A percentile compares a stretch with the other conserved stretches of the same genome.
Evolutionary conservation across 352 stramenopile genomes (phyloP).

Genomic region (Phytophthora litchii): DNA sequence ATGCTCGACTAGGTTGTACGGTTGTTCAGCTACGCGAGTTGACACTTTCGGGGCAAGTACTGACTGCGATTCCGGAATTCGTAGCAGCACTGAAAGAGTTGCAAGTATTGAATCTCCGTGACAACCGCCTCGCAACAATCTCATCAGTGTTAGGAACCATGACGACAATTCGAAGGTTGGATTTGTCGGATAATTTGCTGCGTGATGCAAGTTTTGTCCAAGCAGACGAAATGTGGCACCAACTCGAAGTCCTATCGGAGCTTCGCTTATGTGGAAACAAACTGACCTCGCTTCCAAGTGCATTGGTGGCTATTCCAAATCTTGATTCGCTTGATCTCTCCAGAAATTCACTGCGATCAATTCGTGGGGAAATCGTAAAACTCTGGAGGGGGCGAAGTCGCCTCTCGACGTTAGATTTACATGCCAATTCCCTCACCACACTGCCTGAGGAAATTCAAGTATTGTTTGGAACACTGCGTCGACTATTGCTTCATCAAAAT

Average conservation of each 20-base stretch:
- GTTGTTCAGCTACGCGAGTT: conserved; percentile 19
- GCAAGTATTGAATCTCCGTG: conserved; percentile 31
- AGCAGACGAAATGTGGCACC: conserved; percentile 22
- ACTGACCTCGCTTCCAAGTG: conserved; percentile 23
- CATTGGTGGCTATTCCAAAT: conserved; percentile 19
- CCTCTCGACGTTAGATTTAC: conserved; percentile 43
- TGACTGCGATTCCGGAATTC: conserved; percentile 26
- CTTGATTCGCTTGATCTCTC: conserved; percentile 32
- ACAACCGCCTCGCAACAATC: conserved; percentile 35
- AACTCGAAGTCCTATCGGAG: conserved; percentile 18
- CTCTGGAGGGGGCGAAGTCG: conserved; percentile 29
- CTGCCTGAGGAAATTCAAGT: conserved; percentile 47
- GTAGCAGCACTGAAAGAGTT: conserved; percentile 29
- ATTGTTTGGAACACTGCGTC: conserved; percentile 33
- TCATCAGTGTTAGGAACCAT: conserved; percentile 22
- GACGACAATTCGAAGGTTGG: conserved; percentile 29
- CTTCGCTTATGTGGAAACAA: conserved; percentile 27
- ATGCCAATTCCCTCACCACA: conserved; percentile 41
- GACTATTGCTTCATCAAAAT: conserved; percentile 53
- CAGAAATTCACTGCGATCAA: conserved; percentile 22
- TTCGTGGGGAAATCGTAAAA: conserved; percentile 28
- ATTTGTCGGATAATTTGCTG: conserved; percentile 51
- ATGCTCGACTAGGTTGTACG: conserved; percentile 15
- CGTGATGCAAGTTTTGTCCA: conserved; percentile 35
- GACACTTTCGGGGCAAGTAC: conserved; percentile 18